Percentiles rank a stretch among this genome's conserved stretches.
Conservation (phyloP, 148 eudicot species). For the Camellia lanceoleosa region DNA sequence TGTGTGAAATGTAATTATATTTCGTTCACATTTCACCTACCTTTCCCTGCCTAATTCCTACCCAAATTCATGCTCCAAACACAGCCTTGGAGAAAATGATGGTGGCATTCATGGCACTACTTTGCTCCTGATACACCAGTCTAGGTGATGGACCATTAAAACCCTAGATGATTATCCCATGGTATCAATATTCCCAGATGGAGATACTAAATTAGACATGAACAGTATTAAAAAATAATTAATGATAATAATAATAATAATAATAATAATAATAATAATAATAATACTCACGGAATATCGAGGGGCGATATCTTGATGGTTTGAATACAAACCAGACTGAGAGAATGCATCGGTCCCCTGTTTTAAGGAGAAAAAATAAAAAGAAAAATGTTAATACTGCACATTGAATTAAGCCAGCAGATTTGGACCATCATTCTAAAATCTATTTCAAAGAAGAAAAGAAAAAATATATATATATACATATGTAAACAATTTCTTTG, state of each 20-base stretch:
- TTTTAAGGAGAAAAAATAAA: constrained; percentile 4
- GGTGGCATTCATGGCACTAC: background rate
- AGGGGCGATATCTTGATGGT: constrained; percentile 98
- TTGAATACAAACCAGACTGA: constrained; percentile 92
- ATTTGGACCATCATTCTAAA: background rate
- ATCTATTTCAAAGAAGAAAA: background rate
- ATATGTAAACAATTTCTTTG: background rate
- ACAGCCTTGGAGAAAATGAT: background rate
- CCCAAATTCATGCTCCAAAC: background rate
- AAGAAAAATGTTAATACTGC: background rate
- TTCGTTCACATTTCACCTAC: too few relatives aligned
- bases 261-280: background rate
- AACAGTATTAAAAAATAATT: background rate
- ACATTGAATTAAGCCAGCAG: background rate
- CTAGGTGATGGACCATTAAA: background rate
- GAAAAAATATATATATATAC: background rate
- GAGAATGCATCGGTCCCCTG: constrained; percentile 98
- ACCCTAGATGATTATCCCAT: constrained; percentile 2
- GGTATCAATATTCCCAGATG: background rate
- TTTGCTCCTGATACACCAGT: background rate
- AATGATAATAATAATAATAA: background rate
- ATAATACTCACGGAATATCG: constrained; percentile 70
- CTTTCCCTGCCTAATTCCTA: background rate
- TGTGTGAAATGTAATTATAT: too few relatives aligned
- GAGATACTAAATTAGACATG: background rate